Evolutionary conservation across 2,329 filamentous ascomycete species (phyloP), one percentile per base, ranked within the genome.

Genomic region (Pseudogymnoascus destructans): DNA sequence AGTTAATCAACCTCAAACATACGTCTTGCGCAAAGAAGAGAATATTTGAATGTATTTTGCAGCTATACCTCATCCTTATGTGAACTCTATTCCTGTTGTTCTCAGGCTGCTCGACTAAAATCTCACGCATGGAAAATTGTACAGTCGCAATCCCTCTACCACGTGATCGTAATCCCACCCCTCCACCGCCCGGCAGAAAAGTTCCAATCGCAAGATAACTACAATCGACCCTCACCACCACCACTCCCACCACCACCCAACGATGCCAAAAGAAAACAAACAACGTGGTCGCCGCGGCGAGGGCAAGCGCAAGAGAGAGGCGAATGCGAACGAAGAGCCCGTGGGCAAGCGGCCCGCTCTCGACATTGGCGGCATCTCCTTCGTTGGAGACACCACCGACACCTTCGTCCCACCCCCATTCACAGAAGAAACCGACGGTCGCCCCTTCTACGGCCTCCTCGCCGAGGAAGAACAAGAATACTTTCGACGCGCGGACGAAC

Each of bases 381-480:
- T 66, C 38, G 52, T 58, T 10, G 61, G 59, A 6, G 63, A 66
- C 54, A 64, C 65, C 59, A 59, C 60, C 8, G 59, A 61, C 15
- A 32, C 57, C 9, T 52, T 58, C 23, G 46, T 59, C 11, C 61
- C 61, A 35, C 63, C 61, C 10, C 65, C 61, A 49, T 63, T 62
- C n/a, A 63, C 61, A 10, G 59, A 57, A 19, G 62, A 59, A 30
- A 59, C 57, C 10, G 60, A 55, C 21, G 67, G 68, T 21, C 59
- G 67, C 13, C 68, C 68, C 7, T 98, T 95, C 75, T 97, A 95
- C 66, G 93, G 93, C 63, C 85, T 96, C 77, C 84, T 98, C 23
- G 87, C 89, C 66, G 86, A 95, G 58, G 82, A 95, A 64, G 93
- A 98, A 75, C 89, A 95, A 69, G 91, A 96, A 71, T 96, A 96